Base-by-base conservation (phyloP, 139 green algal genomes). In the Chlorella sorokiniana region DNA sequence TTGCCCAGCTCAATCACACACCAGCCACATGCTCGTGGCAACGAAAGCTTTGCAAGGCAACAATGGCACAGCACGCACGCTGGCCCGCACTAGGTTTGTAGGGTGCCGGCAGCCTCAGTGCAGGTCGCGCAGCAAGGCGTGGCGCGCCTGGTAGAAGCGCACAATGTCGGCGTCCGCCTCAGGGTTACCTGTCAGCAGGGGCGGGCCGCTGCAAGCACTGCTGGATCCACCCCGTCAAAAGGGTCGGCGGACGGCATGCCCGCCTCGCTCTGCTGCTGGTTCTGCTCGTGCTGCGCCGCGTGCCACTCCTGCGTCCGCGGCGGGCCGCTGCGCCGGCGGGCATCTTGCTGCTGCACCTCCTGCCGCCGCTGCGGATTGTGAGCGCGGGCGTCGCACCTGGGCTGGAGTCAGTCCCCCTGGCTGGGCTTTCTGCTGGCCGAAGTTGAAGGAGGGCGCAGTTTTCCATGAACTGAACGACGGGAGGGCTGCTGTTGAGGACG, bases 101-200 rank as follows among this genome's bases (percentile, higher is more conserved):
- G 14, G 14, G 16, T 59, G 48, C 16, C 14, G 48, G 14, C 16
- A 59, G 14, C 48, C 48, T 59, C 16, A 16, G 6, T 22, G 73
- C 73, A 79, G 52, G 73, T 35, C 52, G 27, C n/a, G 69, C 77
- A 94, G 52, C 83, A 98, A 85, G 73, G 90, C 91, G 8, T 90
- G 85, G 51, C 90, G 88, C 1, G 94, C 94, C 63, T 95, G 81
- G 67, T 97, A 97, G 67, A 98, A 98, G 35, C 81, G 85, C 37
- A 97, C 86, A 61, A 98, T 98, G 78, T 97, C 92, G 25, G 81
- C 85, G 81, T 98, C 94, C 41, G 94, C 94, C 29, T 88, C 87
- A 3, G 89, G 45, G 70, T 97, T 94, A 52, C 94, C 94, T 9
- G 94, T 97, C n/a, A 97, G 86, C 85, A 93, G 89, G 4, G 90